Percentiles rank a stretch among this genome's conserved stretches.
Conservation (phyloP, 1,284 basidiomycete species). For the Trichosporon inkin region DNA sequence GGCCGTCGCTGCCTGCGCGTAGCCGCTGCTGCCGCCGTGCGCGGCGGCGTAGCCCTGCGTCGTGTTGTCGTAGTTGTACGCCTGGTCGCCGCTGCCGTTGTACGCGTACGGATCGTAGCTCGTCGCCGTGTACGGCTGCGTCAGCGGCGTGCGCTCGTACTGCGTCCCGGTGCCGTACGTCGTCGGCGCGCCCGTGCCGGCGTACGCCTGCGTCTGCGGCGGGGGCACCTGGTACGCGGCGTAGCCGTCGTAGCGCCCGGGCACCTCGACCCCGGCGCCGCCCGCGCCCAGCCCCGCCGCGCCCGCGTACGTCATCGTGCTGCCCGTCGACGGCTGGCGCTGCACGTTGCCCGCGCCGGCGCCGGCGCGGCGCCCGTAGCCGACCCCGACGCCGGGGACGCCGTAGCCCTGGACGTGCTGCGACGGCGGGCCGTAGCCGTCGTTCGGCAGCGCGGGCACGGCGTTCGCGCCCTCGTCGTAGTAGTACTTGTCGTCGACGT, state of each 20-base stretch:
- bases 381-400: conserved; percentile 41
- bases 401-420: no score
- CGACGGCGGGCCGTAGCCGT: no score
- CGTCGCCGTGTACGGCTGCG: not conserved
- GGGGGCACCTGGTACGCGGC: conserved; percentile 13
- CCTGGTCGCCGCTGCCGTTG: conserved; percentile 20
- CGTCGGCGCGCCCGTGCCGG: no score
- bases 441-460: not conserved
- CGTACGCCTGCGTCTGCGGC: conserved; percentile 12
- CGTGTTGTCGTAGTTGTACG: conserved; percentile 13
- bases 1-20: conserved; percentile 4
- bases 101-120: conserved; percentile 16
- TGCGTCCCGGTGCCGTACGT: no score
- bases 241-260: conserved; percentile 19
- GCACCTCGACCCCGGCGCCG: conserved; percentile 33
- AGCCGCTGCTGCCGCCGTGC: conserved; percentile 3
- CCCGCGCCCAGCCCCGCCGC: conserved; percentile 31
- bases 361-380: conserved; percentile 19
- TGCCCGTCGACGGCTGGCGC: conserved; percentile 14
- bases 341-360: not conserved
- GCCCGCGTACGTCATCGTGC: conserved; percentile 25
- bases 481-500: conserved; percentile 41
- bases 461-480: conserved; percentile 36
- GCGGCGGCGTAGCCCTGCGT: not conserved
- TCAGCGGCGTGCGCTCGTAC: conserved; percentile 20